phyloP scores from a whole-genome alignment of 441 rosid genomes.

The Croton laevigatus region DNA sequence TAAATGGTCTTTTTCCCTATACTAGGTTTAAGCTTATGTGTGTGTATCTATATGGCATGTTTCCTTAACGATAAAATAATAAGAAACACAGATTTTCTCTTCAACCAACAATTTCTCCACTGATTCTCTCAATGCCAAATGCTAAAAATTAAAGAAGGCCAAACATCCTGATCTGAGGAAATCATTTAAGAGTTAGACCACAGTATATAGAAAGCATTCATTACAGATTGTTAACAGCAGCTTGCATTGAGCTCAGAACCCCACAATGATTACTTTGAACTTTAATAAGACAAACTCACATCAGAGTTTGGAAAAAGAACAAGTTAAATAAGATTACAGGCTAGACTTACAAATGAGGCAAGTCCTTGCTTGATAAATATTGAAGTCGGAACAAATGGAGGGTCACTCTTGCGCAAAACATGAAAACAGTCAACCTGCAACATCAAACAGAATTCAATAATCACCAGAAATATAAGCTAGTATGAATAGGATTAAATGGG shows the following conservation, averaged over 20 bases:
- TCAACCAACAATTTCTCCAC: background rate
- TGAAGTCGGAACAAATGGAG: conserved; percentile 80
- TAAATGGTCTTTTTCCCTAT: too few species aligned
- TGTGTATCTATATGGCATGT: too few species aligned
- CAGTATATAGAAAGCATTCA: background rate
- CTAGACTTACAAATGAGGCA: conserved; percentile 73
- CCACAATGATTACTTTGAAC: background rate
- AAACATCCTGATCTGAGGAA: background rate
- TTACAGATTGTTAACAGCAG: background rate
- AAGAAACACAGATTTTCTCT: too few species aligned
- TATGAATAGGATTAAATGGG: background rate
- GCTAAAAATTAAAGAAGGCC: background rate
- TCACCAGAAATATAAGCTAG: conserved; percentile 5
- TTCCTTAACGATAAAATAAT: too few species aligned
- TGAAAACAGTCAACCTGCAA: conserved; percentile 98
- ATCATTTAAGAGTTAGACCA: background rate
- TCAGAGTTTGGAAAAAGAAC: background rate
- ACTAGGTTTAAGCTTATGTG: too few species aligned
- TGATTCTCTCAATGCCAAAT: background rate
- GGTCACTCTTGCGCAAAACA: conserved; percentile 95
- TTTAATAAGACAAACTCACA: background rate
- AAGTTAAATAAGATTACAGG: conserved; percentile 15
- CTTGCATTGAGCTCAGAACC: background rate
- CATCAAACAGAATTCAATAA: conserved; percentile 17
- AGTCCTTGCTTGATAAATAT: conserved; percentile 93